phyloP scores from a whole-genome alignment of 2,329 filamentous ascomycete genomes.

The Colletotrichum theobromicola region DNA sequence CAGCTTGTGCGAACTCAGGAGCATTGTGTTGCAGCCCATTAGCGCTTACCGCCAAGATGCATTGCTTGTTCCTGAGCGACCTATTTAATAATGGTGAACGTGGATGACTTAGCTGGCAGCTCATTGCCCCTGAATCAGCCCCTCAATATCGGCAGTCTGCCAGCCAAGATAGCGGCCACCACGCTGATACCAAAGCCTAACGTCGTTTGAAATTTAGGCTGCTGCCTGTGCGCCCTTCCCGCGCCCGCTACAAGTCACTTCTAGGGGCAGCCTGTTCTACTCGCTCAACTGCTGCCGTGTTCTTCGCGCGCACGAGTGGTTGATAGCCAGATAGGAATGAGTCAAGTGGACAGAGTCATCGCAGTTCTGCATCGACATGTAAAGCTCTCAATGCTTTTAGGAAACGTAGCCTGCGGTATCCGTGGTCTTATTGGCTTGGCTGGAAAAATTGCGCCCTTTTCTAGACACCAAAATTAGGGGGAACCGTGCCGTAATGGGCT shows the following conservation, averaged over 20 bases:
- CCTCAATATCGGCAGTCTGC: background rate
- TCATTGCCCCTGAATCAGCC: background rate
- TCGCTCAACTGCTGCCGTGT: too few species aligned
- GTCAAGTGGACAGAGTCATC: background rate
- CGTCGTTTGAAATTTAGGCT: background rate
- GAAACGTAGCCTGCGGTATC: background rate
- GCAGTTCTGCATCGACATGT: fast-evolving
- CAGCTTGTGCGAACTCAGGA: background rate
- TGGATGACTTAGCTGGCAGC: background rate
- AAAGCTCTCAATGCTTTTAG: background rate
- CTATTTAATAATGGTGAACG: background rate
- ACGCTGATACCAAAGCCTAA: background rate
- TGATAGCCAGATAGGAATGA: fast-evolving
- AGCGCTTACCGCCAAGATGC: background rate
- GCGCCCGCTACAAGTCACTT: background rate
- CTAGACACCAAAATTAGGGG: background rate
- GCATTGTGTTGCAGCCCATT: background rate
- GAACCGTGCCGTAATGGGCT: background rate
- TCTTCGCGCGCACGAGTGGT: background rate
- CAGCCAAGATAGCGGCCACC: background rate
- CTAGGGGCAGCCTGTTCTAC: background rate
- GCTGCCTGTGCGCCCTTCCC: background rate
- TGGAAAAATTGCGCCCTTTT: background rate
- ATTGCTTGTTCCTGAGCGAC: background rate
- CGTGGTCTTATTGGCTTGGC: background rate